Conservation (phyloP, 148 eudicot genomes). For the Cornus kousa region DNA sequence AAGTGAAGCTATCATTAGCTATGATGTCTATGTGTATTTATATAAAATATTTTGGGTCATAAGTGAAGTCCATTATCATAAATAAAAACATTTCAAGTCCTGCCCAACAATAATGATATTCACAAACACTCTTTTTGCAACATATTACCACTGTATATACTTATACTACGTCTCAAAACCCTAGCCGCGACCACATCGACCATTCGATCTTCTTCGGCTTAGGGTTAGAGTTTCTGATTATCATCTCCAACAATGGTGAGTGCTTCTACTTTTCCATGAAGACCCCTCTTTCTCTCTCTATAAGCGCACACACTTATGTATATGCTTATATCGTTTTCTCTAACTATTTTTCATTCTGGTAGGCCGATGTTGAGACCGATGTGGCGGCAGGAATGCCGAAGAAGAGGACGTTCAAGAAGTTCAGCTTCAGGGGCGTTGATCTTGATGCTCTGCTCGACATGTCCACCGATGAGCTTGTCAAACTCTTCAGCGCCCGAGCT, state of each 20-base stretch:
- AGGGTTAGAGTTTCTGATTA: background rate
- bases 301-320: background rate
- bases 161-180: background rate
- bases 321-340: background rate
- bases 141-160: too few relatives aligned
- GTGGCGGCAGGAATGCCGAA: slow-evolving; percentile 52
- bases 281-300: background rate
- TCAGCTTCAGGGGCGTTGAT: slow-evolving; percentile 78
- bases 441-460: slow-evolving; percentile 76
- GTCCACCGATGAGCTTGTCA: slow-evolving; percentile 74
- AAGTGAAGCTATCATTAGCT: too few relatives aligned
- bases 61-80: too few relatives aligned
- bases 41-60: too few relatives aligned
- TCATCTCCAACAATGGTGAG: background rate
- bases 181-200: background rate
- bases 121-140: too few relatives aligned
- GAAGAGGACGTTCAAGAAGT: slow-evolving; percentile 95
- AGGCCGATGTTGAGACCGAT: slow-evolving; percentile 63
- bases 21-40: too few relatives aligned
- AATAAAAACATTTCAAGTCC: too few relatives aligned
- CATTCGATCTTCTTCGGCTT: background rate
- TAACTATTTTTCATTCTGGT: background rate
- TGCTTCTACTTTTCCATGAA: background rate
- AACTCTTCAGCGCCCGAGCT: slow-evolving; percentile 63
- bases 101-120: too few relatives aligned